Conservation (phyloP, 441 rosid genomes). For the Raphanus hybrid region DNA sequence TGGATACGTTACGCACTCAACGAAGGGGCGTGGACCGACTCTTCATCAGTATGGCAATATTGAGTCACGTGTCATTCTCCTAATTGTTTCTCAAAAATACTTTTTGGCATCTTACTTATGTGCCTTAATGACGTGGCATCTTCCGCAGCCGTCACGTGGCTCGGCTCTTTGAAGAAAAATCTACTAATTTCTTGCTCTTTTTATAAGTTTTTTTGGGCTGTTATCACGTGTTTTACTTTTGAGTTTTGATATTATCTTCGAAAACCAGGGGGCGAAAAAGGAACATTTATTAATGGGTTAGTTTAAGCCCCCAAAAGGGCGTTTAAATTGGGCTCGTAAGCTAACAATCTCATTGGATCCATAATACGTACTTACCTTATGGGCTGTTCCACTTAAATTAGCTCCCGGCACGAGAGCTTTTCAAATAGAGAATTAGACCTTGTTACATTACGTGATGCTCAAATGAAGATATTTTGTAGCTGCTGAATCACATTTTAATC, state of each 20-base stretch:
- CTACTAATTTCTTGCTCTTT: constrained; percentile 1
- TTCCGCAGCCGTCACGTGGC: constrained; percentile 16
- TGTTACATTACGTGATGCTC: neutral
- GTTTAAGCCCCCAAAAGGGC: neutral
- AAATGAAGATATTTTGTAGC: neutral
- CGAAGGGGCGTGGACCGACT: constrained; percentile 31
- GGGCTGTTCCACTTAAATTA: constrained; percentile 18
- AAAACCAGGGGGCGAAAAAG: neutral
- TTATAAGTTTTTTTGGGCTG: constrained; percentile 9
- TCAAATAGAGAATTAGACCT: neutral
- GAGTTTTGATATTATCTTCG: constrained; percentile 38
- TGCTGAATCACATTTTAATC: neutral
- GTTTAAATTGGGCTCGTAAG: neutral
- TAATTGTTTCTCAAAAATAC: constrained; percentile 12
- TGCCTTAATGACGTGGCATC: constrained; percentile 17
- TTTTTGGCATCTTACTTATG: neutral
- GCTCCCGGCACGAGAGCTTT: neutral
- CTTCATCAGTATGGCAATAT: neutral
- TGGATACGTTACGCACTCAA: constrained; percentile 25
- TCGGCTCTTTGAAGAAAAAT: constrained; percentile 1
- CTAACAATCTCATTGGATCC: neutral
- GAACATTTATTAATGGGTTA: neutral
- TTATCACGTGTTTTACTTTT: constrained; percentile 12
- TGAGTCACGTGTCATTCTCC: constrained; percentile 38
- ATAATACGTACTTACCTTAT: constrained; percentile 1